A percentile compares a stretch with the other conserved stretches of the same genome.
Evolutionary conservation across 345 rosid genomes (phyloP).

Genomic region (Eucalyptus albens): DNA sequence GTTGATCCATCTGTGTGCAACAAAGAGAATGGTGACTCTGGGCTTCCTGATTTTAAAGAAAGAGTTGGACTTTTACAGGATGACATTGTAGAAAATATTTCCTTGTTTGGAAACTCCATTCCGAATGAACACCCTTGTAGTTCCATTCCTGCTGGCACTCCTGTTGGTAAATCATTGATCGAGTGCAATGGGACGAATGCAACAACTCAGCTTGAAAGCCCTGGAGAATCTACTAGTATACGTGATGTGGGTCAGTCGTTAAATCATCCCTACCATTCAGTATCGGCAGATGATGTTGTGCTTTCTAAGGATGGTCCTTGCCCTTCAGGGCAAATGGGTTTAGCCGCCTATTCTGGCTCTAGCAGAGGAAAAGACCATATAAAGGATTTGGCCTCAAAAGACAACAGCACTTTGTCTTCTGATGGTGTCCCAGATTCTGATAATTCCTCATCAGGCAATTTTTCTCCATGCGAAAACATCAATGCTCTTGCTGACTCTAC

Average conservation of each 20-base stretch:
- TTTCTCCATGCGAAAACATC: background rate
- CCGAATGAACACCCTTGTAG: constrained; percentile 5
- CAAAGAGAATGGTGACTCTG: constrained; percentile 1
- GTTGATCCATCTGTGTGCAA: constrained; percentile 8
- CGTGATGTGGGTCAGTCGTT: background rate
- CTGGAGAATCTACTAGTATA: background rate
- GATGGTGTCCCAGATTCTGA: background rate
- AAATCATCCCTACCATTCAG: background rate
- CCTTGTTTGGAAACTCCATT: background rate
- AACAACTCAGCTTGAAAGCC: background rate
- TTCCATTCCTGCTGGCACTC: constrained; percentile 7
- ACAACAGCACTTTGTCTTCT: background rate
- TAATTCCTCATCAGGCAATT: background rate
- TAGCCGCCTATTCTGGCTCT: background rate
- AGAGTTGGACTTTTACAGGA: constrained; percentile 1
- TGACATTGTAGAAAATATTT: background rate
- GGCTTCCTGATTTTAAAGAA: constrained; percentile 1
- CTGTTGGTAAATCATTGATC: background rate
- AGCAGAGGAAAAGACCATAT: background rate
- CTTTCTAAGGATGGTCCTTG: background rate
- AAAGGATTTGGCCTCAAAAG: background rate
- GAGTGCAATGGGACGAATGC: constrained; percentile 16
- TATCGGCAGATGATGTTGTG: background rate
- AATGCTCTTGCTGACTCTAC: constrained; percentile 14
- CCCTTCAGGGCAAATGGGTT: background rate